Evolutionary conservation across 306 rosid genomes (phyloP).

Genomic region (Datisca glomerata): DNA sequence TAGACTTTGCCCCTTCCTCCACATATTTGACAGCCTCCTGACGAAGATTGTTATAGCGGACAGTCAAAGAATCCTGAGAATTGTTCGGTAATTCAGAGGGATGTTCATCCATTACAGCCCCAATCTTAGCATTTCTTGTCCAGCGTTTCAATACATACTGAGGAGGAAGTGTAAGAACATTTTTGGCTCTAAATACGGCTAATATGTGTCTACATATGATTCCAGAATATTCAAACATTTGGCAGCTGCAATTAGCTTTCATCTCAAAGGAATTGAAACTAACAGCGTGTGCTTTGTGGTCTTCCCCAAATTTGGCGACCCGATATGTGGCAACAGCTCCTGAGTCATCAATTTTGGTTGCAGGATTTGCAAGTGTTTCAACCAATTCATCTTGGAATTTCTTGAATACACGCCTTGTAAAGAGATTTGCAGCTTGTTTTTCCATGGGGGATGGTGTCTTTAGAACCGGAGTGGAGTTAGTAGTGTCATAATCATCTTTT

Average conservation of each 20-base stretch:
- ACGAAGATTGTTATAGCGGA: slow-evolving; percentile 58
- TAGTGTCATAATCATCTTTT: slow-evolving; percentile 74
- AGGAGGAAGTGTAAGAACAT: slow-evolving; percentile 79
- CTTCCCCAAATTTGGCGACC: slow-evolving; percentile 81
- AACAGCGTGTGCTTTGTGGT: slow-evolving; percentile 56
- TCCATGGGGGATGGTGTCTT: slow-evolving; percentile 94
- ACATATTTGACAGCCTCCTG: slow-evolving; percentile 82
- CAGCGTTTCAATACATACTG: slow-evolving; percentile 72
- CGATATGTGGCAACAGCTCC: slow-evolving; percentile 65
- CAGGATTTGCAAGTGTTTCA: slow-evolving; percentile 84
- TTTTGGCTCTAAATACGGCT: slow-evolving; percentile 73
- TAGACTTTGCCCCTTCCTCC: slow-evolving; percentile 89
- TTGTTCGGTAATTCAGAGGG: slow-evolving; percentile 33
- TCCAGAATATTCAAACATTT: slow-evolving; percentile 81
- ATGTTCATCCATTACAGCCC: slow-evolving; percentile 36
- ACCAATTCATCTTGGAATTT: slow-evolving; percentile 88
- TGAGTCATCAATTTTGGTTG: slow-evolving; percentile 61
- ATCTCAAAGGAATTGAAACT: slow-evolving; percentile 48
- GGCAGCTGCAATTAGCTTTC: slow-evolving; percentile 86
- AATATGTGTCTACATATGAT: slow-evolving; percentile 77
- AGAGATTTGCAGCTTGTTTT: slow-evolving; percentile 77
- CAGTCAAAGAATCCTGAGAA: slow-evolving; percentile 45
- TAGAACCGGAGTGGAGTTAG: slow-evolving; percentile 39
- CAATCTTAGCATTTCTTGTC: slow-evolving; percentile 74
- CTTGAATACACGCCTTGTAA: slow-evolving; percentile 63